Evolutionary conservation across 768 basidiomycete species (phyloP).

Genomic region (Bullera alba): DNA sequence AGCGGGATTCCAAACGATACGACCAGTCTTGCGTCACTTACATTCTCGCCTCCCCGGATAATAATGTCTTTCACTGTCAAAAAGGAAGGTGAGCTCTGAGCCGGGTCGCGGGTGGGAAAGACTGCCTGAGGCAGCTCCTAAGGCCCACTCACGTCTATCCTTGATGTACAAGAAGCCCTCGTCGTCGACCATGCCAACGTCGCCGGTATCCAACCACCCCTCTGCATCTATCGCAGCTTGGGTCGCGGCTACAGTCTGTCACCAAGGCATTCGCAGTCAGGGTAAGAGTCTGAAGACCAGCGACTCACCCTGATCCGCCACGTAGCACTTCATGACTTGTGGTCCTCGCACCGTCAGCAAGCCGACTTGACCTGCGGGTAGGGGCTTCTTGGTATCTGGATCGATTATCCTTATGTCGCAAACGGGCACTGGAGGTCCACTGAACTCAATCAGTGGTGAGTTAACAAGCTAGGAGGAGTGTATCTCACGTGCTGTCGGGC

Average conservation of each 20-base stretch:
- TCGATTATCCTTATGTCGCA: conserved; percentile 30
- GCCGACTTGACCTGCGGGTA: conserved; percentile 22
- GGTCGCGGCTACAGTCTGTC: conserved; percentile 18
- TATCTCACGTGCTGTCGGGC: conserved; percentile 39
- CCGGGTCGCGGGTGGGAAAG: too few relatives aligned
- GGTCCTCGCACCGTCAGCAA: conserved; percentile 35
- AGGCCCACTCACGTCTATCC: conserved; percentile 23
- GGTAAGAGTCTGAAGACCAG: not conserved
- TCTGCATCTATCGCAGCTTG: conserved; percentile 22
- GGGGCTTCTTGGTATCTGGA: conserved; percentile 14
- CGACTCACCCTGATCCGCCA: conserved; percentile 24
- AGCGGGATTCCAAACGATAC: not conserved
- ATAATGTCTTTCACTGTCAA: conserved; percentile 36
- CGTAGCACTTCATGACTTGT: conserved; percentile 41
- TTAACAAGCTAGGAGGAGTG: not conserved
- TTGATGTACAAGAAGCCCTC: conserved; percentile 38
- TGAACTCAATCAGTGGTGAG: not conserved
- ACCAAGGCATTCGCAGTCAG: not conserved
- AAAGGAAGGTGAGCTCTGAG: not conserved
- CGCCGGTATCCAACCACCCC: conserved; percentile 40
- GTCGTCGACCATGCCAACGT: conserved; percentile 25
- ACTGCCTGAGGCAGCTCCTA: not conserved
- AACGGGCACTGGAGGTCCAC: conserved; percentile 36
- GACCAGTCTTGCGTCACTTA: conserved; percentile 16
- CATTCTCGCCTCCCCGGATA: conserved; percentile 40